Conservation (phyloP, 2,329 filamentous ascomycete genomes). For the Aspergillus jensenii region DNA sequence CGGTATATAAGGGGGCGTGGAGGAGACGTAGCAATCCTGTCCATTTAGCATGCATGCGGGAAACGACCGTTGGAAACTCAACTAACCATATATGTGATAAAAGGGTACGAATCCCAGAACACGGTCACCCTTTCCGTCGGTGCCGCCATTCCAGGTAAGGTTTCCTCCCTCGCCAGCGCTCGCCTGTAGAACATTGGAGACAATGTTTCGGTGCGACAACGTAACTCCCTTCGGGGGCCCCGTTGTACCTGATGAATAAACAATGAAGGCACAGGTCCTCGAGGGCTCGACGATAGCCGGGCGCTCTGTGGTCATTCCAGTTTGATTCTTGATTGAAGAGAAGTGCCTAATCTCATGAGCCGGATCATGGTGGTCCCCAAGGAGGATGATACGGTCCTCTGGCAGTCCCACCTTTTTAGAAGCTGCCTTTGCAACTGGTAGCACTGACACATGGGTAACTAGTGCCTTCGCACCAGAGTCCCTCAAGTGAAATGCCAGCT, state of each 20-base stretch:
- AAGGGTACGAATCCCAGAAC: slow-evolving; percentile 81
- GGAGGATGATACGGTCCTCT: slow-evolving; percentile 69
- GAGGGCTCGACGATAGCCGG: slow-evolving; percentile 58
- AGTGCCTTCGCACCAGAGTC: slow-evolving; percentile 74
- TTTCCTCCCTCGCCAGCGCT: slow-evolving; percentile 55
- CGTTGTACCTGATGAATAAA: slow-evolving; percentile 88
- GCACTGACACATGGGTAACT: slow-evolving; percentile 68
- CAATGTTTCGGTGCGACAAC: slow-evolving; percentile 78
- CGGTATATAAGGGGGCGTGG: slow-evolving; percentile 65
- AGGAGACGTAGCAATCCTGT: slow-evolving; percentile 70
- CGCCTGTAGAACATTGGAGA: slow-evolving; percentile 68
- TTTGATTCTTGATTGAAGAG: slow-evolving; percentile 65
- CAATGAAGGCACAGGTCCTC: slow-evolving; percentile 77
- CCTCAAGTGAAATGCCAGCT: slow-evolving; percentile 80
- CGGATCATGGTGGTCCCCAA: slow-evolving; percentile 64
- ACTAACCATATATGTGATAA: slow-evolving; percentile 80
- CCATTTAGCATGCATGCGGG: neutral
- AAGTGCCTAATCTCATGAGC: slow-evolving; percentile 67
- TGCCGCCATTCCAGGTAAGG: slow-evolving; percentile 58
- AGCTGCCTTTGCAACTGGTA: slow-evolving; percentile 66
- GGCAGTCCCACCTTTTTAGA: slow-evolving; percentile 69
- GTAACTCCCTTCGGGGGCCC: slow-evolving; percentile 90
- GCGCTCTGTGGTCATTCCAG: slow-evolving; percentile 52
- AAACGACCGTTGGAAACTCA: neutral
- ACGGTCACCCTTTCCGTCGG: slow-evolving; percentile 65